Evolutionary conservation across 164 flowering plant species (phyloP).

Genomic region (Paratinospora sagittata): DNA sequence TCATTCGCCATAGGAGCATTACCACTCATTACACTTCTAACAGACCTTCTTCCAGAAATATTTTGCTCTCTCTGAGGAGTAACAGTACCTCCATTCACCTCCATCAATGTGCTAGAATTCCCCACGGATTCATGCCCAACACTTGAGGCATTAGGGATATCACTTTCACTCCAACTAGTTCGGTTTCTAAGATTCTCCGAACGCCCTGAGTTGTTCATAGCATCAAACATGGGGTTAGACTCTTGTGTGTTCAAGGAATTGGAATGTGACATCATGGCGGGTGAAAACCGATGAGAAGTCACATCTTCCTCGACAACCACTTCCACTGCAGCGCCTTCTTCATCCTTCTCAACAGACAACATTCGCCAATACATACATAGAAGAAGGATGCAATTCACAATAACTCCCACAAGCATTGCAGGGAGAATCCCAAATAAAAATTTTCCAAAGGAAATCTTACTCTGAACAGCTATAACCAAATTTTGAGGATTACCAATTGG

Average conservation of each 20-base stretch:
- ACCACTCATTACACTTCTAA: constrained; percentile 8
- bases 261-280: constrained; percentile 72
- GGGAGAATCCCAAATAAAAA: constrained; percentile 60
- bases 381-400: constrained; percentile 50
- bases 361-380: constrained; percentile 57
- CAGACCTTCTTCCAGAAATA: constrained; percentile 17
- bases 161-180: constrained; percentile 23
- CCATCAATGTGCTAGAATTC: constrained; percentile 33
- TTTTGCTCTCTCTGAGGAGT: constrained; percentile 25
- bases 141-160: constrained; percentile 20
- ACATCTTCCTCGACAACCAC: constrained; percentile 46
- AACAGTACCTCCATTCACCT: constrained; percentile 5
- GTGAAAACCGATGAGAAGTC: constrained; percentile 71
- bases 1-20: constrained; percentile 8
- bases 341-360: constrained; percentile 46
- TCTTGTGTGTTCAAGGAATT: constrained; percentile 41
- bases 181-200: constrained; percentile 41
- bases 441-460: constrained; percentile 59
- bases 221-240: constrained; percentile 21
- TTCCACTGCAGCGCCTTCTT: constrained; percentile 39
- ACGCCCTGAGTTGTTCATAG: constrained; percentile 16
- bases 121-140: constrained; percentile 24
- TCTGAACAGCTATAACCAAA: constrained; percentile 72
- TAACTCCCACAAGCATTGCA: constrained; percentile 68
- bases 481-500: constrained; percentile 97